Percentiles rank a stretch among this genome's conserved stretches.
Evolutionary conservation across 768 basidiomycete species (phyloP).

Genomic region (Omphalotus guepiniiformis): DNA sequence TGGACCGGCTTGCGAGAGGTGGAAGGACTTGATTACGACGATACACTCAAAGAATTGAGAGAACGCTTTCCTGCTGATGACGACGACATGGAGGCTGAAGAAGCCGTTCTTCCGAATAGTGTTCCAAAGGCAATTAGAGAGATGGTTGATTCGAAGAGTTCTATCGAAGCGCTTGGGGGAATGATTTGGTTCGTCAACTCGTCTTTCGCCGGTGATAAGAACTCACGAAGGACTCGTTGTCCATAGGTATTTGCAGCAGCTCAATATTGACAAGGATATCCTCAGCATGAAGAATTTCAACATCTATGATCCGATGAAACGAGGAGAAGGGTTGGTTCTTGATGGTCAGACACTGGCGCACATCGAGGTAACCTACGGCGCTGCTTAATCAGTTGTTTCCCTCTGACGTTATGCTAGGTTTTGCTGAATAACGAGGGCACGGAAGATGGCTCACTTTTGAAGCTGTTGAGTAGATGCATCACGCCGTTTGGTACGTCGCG

Average conservation of each 20-base stretch:
- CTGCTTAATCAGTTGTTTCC: neutral
- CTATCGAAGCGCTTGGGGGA: slow-evolving; percentile 84
- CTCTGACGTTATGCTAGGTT: slow-evolving; percentile 40
- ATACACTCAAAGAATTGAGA: slow-evolving; percentile 65
- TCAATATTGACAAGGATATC: slow-evolving; percentile 96
- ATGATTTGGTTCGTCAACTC: slow-evolving; percentile 73
- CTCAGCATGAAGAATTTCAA: slow-evolving; percentile 97
- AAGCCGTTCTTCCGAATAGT: slow-evolving; percentile 40
- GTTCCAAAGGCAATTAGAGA: slow-evolving; percentile 72
- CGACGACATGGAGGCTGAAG: slow-evolving; percentile 42
- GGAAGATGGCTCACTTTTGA: slow-evolving; percentile 83
- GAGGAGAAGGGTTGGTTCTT: slow-evolving; percentile 78
- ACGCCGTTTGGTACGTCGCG: slow-evolving; percentile 79
- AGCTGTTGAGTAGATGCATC: slow-evolving; percentile 75
- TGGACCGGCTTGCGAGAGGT: slow-evolving; percentile 84
- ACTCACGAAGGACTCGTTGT: neutral
- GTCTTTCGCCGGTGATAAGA: neutral
- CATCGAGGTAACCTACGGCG: slow-evolving; percentile 61
- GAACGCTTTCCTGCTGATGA: slow-evolving; percentile 52
- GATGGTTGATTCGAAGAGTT: slow-evolving; percentile 59
- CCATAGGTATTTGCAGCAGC: slow-evolving; percentile 75
- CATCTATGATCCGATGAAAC: slow-evolving; percentile 91
- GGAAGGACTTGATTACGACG: slow-evolving; percentile 78
- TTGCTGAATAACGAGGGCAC: slow-evolving; percentile 92
- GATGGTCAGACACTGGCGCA: slow-evolving; percentile 96